These are phyloP conservation scores for Coemansia aciculifera DNA, from an alignment of 192 early-diverging fungal genomes.

Conservation along the genomic window DNA sequence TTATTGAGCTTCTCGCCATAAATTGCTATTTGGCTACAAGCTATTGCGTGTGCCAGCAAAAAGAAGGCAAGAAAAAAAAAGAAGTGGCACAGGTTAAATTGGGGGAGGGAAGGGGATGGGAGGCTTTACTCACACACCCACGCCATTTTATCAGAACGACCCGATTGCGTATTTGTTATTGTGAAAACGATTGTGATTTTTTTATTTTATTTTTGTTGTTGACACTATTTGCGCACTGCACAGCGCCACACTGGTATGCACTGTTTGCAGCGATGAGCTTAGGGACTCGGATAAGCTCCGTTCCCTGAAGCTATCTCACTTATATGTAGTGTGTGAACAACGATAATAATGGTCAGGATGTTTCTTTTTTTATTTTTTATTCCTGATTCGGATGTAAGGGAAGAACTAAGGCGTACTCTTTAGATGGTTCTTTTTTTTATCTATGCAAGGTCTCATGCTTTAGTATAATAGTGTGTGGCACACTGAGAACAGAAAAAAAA, in stretches of 20 bases:
- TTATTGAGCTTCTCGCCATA: neutral
- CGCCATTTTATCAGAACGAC: conserved; percentile 7
- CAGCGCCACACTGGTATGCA: neutral
- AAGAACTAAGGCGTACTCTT: neutral
- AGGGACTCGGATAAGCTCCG: neutral
- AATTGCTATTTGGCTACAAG: neutral
- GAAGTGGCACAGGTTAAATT: neutral
- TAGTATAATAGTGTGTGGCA: neutral
- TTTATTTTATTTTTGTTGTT: neutral
- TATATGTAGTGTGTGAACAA: neutral
- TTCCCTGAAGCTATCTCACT: neutral
- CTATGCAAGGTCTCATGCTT: neutral
- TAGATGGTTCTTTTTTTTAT: neutral
- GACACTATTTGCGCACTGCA: conserved; percentile 3
- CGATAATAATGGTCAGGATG: neutral
- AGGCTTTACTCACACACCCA: conserved; percentile 24
- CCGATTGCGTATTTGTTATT: neutral
- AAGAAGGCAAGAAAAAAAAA: neutral
- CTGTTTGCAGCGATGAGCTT: neutral
- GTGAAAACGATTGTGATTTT: neutral
- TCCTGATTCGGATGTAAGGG: neutral
- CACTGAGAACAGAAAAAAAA: neutral
- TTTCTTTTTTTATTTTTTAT: neutral
- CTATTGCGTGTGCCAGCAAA: neutral
- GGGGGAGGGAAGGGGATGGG: neutral